Evolutionary conservation across 495 filamentous ascomycete genomes (phyloP).

Genomic region (Daldinia grandis): DNA sequence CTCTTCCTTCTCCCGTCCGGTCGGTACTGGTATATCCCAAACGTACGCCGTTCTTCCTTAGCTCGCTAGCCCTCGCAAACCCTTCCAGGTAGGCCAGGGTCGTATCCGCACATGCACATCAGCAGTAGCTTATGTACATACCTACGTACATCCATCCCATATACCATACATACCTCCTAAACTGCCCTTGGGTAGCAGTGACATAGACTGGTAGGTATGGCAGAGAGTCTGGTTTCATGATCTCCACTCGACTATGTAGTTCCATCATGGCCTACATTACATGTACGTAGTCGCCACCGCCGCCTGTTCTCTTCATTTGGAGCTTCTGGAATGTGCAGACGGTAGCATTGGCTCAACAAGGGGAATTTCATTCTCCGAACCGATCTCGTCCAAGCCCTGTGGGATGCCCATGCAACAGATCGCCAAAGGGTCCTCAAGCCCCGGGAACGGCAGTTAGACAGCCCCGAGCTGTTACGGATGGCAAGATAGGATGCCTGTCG

Average conservation of each 20-base stretch:
- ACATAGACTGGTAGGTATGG: conserved; percentile 35
- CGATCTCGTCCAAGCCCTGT: conserved; percentile 44
- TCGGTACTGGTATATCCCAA: conserved; percentile 29
- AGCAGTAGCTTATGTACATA: conserved; percentile 30
- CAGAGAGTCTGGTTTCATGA: conserved; percentile 41
- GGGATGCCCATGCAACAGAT: conserved; percentile 36
- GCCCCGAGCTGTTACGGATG: conserved; percentile 23
- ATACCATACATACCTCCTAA: conserved; percentile 10
- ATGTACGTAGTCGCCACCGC: conserved; percentile 43
- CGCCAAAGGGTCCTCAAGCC: conserved; percentile 40
- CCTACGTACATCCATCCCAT: conserved; percentile 12
- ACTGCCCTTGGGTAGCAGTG: conserved; percentile 26
- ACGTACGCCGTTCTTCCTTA: conserved; percentile 34
- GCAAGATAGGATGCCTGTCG: conserved; percentile 14
- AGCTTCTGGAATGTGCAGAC: conserved; percentile 40
- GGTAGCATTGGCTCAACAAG: conserved; percentile 41
- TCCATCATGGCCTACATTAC: conserved; percentile 32
- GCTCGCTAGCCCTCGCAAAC: conserved; percentile 20
- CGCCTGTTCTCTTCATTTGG: conserved; percentile 43
- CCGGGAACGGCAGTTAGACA: conserved; percentile 35
- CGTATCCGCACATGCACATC: conserved; percentile 47
- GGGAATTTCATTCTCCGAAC: conserved; percentile 43
- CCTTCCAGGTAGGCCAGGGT: conserved; percentile 22
- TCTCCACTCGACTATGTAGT: conserved; percentile 41
- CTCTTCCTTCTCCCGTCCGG: conserved; percentile 26